phyloP scores from a whole-genome alignment of 2,329 filamentous ascomycete genomes.

The Arthrobotrys entomopaga region DNA sequence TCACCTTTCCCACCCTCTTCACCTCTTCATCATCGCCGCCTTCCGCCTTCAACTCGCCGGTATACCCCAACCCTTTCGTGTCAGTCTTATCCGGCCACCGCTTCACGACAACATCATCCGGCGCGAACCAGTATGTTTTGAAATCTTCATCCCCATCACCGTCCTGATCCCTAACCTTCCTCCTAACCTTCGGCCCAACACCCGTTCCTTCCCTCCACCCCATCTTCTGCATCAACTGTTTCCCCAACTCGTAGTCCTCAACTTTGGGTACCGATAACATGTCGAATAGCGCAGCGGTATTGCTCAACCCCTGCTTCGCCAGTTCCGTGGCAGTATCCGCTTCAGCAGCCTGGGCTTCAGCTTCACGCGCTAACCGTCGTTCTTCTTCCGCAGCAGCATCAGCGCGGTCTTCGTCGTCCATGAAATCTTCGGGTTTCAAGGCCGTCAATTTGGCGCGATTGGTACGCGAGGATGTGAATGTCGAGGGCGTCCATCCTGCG shows the following conservation, averaged over 20 bases:
- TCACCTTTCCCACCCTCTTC: constrained; percentile 61
- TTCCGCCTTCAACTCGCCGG: constrained; percentile 65
- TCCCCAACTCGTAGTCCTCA: constrained; percentile 84
- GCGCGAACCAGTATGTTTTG: constrained; percentile 80
- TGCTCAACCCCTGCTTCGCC: constrained; percentile 63
- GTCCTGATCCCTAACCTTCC: constrained; percentile 75
- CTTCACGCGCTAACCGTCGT: constrained; percentile 76
- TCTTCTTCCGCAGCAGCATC: constrained; percentile 77
- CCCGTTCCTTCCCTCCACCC: constrained; percentile 96
- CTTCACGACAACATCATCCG: constrained; percentile 79
- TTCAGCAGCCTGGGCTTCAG: constrained; percentile 72
- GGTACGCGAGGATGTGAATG: constrained; percentile 87
- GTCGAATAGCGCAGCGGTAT: constrained; percentile 69
- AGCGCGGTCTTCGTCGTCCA: constrained; percentile 95
- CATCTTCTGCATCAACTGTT: constrained; percentile 87
- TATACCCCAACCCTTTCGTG: constrained; percentile 76
- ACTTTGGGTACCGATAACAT: constrained; percentile 69
- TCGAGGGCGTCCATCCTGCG: constrained; percentile 84
- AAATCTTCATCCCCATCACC: constrained; percentile 62
- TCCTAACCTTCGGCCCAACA: constrained; percentile 83
- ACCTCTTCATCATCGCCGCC: constrained; percentile 64
- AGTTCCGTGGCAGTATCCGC: constrained; percentile 73
- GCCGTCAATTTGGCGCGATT: constrained; percentile 72
- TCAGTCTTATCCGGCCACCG: constrained; percentile 73
- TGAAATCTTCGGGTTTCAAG: constrained; percentile 86